Conservation (phyloP, 75 land plant genomes). For the Cryptomeria japonica region DNA sequence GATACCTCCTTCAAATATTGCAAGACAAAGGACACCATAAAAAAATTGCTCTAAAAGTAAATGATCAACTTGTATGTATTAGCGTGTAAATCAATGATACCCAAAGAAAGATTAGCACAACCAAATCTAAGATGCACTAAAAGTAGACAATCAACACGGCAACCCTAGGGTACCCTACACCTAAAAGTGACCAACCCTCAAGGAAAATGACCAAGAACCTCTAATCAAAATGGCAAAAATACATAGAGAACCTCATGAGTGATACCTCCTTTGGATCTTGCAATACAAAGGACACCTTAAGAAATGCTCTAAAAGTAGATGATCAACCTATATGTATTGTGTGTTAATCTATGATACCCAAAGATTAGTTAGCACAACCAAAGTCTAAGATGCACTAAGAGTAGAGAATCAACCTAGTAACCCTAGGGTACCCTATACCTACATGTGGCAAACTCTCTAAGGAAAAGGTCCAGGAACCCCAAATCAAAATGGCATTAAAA, state of each 20-base stretch:
- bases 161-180: not conserved
- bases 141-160: not conserved
- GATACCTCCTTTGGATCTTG: not conserved
- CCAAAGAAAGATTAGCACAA: not conserved
- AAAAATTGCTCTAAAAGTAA: not conserved
- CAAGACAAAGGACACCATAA: not conserved
- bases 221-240: not conserved
- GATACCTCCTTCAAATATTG: not conserved
- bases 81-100: too few relatives aligned
- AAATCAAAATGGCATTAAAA: not conserved
- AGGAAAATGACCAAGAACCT: not conserved
- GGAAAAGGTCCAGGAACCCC: not conserved
- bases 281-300: not conserved
- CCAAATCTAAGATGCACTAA: too few relatives aligned
- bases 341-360: not conserved
- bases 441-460: not conserved
- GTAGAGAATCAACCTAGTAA: not conserved
- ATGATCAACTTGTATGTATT: not conserved
- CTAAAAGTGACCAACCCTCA: not conserved
- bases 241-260: not conserved
- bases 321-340: too few relatives aligned
- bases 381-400: not conserved
- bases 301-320: not conserved
- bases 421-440: not conserved
- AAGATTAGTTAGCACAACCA: not conserved